Base-by-base conservation (phyloP, 129 eudicot genomes). In the Dittrichia graveolens region DNA sequence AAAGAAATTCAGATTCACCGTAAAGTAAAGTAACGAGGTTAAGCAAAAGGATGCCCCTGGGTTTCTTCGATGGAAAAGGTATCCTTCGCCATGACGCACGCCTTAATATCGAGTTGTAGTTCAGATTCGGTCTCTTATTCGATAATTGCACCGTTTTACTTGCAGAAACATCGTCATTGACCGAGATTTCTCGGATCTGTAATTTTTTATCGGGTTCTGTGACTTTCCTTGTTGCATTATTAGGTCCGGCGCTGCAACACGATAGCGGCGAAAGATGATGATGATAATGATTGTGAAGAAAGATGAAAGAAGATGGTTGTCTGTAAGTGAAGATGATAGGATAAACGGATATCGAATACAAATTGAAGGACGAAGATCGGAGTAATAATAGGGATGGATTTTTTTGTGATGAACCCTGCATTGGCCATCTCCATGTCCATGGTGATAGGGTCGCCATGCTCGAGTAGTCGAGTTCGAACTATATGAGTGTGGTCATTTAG, bases 21-120 rank as follows among this genome's bases (percentile, higher is more conserved):
- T 91, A 91, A 63, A 91, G 71, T 61, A 91, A 45, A 41, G 97
- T 79, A 60, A 86, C 79, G 68, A 77, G 75, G 67, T 91, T 91
- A 39, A 91, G 92, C 80, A 91, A 79, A 80, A 91, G 71, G 58
- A 91, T 84, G 70, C 97, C 83, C 64, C 93, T 75, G 31, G 86
- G 82, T 86, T 82, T 91, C 87, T 24, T 77, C 24, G 97, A 91
- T 8, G 87, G 85, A 65, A 86, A 82, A 4, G 76, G 38, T 41
- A 84, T 67, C 70, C 83, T 82, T 9, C 83, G 72, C 92, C 97
- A 85, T 54, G 83, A 67, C 59, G 82, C 78, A 47, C 83, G 79
- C 63, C 45, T 82, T 19, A 85, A 82, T 77, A 84, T 16, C 66
- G 80, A 70, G 42, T 82, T 61, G 50, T 80, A 86, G 70, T 75